Percentiles rank a stretch among this genome's conserved stretches.
phyloP scores from a whole-genome alignment of 1,139 yeast genomes.

The Pichia sp. region DNA sequence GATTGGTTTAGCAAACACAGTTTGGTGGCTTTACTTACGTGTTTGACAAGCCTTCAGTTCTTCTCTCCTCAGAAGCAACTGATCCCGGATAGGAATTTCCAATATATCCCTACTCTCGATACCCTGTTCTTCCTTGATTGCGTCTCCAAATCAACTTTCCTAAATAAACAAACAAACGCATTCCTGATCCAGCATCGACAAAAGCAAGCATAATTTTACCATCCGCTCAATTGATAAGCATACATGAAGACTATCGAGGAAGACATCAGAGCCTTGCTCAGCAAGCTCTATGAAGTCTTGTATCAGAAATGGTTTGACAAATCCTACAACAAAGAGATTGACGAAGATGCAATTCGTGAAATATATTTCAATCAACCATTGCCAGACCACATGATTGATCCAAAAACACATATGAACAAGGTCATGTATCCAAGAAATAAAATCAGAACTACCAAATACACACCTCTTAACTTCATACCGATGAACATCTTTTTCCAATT shows the following conservation, averaged over 20 bases:
- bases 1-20: background rate
- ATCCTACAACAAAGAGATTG: background rate
- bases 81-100: too few relatives aligned
- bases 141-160: too few relatives aligned
- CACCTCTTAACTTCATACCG: conserved; percentile 55
- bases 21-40: too few relatives aligned
- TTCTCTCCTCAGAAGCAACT: too few relatives aligned
- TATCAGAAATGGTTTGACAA: conserved; percentile 8
- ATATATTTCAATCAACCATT: conserved; percentile 30
- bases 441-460: conserved; percentile 59
- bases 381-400: conserved; percentile 30
- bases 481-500: conserved; percentile 52
- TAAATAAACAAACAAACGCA: too few relatives aligned
- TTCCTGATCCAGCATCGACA: too few relatives aligned
- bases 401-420: conserved; percentile 26
- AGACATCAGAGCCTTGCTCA: conserved; percentile 11
- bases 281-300: background rate
- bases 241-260: conserved; percentile 17
- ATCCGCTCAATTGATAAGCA: too few relatives aligned
- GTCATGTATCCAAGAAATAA: conserved; percentile 48
- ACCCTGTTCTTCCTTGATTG: too few relatives aligned
- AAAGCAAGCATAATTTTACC: too few relatives aligned
- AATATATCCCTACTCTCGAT: too few relatives aligned
- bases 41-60: too few relatives aligned
- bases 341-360: conserved; percentile 21